These are phyloP conservation scores for Phanerodontia chrysosporium DNA, from an alignment of 768 basidiomycete genomes.

Conservation along the genomic window DNA sequence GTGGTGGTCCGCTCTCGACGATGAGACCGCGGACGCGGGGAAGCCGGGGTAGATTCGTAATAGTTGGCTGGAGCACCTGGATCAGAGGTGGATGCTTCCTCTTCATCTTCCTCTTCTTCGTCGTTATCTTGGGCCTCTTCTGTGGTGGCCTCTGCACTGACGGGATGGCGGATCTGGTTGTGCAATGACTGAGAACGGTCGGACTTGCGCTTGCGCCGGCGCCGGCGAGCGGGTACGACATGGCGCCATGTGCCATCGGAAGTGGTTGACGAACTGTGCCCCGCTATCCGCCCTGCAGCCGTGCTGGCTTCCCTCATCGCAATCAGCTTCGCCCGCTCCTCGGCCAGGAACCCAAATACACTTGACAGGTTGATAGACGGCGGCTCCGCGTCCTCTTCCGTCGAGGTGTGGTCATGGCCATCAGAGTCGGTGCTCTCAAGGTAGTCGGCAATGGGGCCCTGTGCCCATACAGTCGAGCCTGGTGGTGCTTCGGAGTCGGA, in stretches of 20 bases:
- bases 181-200: slow-evolving; percentile 16
- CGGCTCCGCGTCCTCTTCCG: slow-evolving; percentile 32
- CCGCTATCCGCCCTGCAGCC: slow-evolving; percentile 12
- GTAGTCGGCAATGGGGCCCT: slow-evolving; percentile 55
- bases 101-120: slow-evolving; percentile 16
- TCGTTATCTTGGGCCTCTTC: slow-evolving; percentile 15
- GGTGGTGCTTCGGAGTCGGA: slow-evolving; percentile 33
- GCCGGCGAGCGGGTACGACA: slow-evolving; percentile 36
- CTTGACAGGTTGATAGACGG: slow-evolving; percentile 76
- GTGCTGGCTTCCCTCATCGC: slow-evolving; percentile 11
- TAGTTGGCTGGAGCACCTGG: slow-evolving; percentile 23
- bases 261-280: slow-evolving; percentile 25
- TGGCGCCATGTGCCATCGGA: slow-evolving; percentile 36
- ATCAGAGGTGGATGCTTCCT: slow-evolving; percentile 23
- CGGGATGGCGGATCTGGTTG: slow-evolving; percentile 10
- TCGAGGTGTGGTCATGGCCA: slow-evolving; percentile 22
- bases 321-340: slow-evolving; percentile 28
- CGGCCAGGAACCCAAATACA: slow-evolving; percentile 65
- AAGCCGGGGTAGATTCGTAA: slow-evolving; percentile 27
- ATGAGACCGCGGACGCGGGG: slow-evolving; percentile 21
- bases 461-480: slow-evolving; percentile 65
- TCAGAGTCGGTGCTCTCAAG: slow-evolving; percentile 33
- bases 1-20: slow-evolving; percentile 12
- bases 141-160: slow-evolving; percentile 9
- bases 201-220: slow-evolving; percentile 27